These are phyloP conservation scores for Drechslera avenae DNA, from an alignment of 2,329 filamentous ascomycete genomes.

Conservation along the genomic window DNA sequence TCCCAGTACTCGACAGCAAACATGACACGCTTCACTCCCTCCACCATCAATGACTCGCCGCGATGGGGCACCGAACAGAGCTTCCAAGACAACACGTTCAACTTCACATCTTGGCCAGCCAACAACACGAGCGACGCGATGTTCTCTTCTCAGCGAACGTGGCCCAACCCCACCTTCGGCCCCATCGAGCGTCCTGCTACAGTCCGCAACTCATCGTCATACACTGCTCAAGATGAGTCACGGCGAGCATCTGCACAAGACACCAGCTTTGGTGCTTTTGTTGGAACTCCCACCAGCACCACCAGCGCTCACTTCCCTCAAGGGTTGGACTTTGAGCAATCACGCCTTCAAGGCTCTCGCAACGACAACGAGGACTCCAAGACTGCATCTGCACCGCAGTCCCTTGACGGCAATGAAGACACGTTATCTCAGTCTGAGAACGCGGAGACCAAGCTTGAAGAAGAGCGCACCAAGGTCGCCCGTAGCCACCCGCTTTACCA, in stretches of 20 bases:
- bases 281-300: constrained; percentile 42
- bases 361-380: constrained; percentile 36
- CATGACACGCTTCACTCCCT: constrained; percentile 28
- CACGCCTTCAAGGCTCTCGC: constrained; percentile 14
- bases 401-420: constrained; percentile 39
- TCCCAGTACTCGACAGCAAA: constrained; percentile 35
- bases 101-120: constrained; percentile 32
- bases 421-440: constrained; percentile 34
- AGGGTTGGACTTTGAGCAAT: constrained; percentile 30
- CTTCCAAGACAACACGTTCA: constrained; percentile 35
- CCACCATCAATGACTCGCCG: constrained; percentile 26
- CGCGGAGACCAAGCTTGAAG: constrained; percentile 41
- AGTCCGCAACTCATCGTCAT: constrained; percentile 37
- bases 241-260: constrained; percentile 35
- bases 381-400: constrained; percentile 31
- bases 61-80: constrained; percentile 37
- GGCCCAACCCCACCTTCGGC: constrained; percentile 28
- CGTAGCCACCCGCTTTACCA: constrained; percentile 71
- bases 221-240: constrained; percentile 26
- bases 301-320: constrained; percentile 33
- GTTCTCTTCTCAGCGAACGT: constrained; percentile 33
- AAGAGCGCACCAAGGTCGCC: constrained; percentile 48
- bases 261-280: constrained; percentile 30
- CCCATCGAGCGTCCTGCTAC: constrained; percentile 27
- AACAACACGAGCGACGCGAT: constrained; percentile 27